Evolutionary conservation across 2,329 filamentous ascomycete genomes (phyloP), one percentile per base, ranked within the genome.

Genomic region (Neopestalotiopsis clavispora): DNA sequence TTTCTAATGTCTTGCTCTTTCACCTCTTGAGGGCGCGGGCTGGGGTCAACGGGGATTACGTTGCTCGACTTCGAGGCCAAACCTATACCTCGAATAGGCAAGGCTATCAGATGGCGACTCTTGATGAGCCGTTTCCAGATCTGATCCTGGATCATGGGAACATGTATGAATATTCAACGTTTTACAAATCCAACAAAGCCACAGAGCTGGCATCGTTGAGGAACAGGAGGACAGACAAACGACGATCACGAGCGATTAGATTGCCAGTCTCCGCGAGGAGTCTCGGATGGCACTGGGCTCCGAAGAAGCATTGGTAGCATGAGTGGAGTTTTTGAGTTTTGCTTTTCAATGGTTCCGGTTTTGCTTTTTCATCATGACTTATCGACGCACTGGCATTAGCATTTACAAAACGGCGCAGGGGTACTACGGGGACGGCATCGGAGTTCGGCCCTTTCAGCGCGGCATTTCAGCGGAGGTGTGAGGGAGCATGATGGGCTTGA

Each of bases 41-140:
- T 45, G 64, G 65, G 65, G 52, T 67, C 56, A 38, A n/a, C 60
- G 65, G 65, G 65, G 56, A 67, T 67, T 62, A 62, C 59, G 59
- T 62, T 62, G 34, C 59, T 52, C 17, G 45, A n/a, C 17, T 62
- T 20, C 59, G 59, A 32, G 40, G n/a, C n/a, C 59, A 17, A 52
- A 14, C 10, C 45, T 52, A 9, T 20, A 9, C 17, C 14, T 17
- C 45, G 9, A 52, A 52, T 49, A 14, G 42, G n/a, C 13, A 49
- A 49, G 42, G 42, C 14, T 13, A 13, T n/a, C 42, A 30, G 28
- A 40, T 63, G n/a, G 14, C 40, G 60, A 40, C 60, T 38, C 60
- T 59, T 59, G 30, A 59, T 52, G 45, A 52, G 45, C 45, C 45
- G 45, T 52, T 17, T 17, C n/a, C 45, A 17, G 45, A 17, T 52